phyloP scores from a whole-genome alignment of 768 basidiomycete genomes.

The Terana coerulea region DNA sequence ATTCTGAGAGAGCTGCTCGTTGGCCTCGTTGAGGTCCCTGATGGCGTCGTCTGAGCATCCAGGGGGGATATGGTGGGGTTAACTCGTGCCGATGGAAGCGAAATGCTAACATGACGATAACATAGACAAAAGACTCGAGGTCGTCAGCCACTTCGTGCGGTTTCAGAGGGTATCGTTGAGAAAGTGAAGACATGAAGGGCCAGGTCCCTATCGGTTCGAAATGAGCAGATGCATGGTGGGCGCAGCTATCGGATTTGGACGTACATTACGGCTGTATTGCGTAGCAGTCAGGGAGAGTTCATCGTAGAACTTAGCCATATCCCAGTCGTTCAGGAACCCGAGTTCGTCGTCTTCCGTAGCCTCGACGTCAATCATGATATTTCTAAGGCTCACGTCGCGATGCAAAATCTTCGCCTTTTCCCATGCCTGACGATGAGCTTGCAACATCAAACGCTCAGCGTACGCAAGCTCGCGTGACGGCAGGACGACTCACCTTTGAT shows the following conservation, averaged over 20 bases:
- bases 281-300: too few species aligned
- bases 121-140: conserved; percentile 17
- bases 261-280: too few species aligned
- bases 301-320: neutral
- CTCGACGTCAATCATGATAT: conserved; percentile 2
- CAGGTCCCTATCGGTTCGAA: too few species aligned
- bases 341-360: too few species aligned
- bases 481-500: neutral
- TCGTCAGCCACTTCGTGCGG: conserved; percentile 12
- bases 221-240: too few species aligned
- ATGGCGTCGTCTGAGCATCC: too few species aligned
- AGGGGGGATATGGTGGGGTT: too few species aligned
- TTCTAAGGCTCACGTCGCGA: neutral
- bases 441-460: neutral
- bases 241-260: too few species aligned
- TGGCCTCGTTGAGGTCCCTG: too few species aligned
- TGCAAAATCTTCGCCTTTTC: neutral
- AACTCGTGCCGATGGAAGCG: neutral
- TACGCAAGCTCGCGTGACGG: neutral
- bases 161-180: conserved; percentile 1
- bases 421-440: neutral
- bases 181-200: conserved; percentile 16
- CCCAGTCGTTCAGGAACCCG: conserved; percentile 8
- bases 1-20: too few species aligned
- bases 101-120: neutral